Conservation (phyloP, 169 alveolate species). For the Babesia gibsoni region DNA sequence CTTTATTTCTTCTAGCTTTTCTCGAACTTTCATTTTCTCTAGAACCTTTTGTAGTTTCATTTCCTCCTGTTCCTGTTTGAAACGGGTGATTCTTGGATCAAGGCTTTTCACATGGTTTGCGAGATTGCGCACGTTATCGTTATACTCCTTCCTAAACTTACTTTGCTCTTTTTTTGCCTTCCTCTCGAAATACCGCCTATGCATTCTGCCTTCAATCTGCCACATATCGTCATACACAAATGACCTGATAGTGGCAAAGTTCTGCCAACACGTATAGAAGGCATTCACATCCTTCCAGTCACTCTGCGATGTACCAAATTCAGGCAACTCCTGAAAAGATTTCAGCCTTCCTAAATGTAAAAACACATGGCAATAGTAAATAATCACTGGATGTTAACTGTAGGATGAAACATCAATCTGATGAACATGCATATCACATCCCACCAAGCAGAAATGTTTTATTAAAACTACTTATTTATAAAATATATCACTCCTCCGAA, state of each 20-base stretch:
- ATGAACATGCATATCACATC: too few relatives aligned
- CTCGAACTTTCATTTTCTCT: conserved; percentile 13
- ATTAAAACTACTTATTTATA: too few relatives aligned
- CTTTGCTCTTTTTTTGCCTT: conserved; percentile 28
- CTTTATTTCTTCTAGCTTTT: conserved; percentile 30
- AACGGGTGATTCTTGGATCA: conserved; percentile 37
- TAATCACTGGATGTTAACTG: too few relatives aligned
- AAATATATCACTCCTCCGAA: too few relatives aligned
- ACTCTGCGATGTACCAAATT: conserved; percentile 36
- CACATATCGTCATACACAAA: conserved; percentile 15
- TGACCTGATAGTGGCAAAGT: conserved; percentile 14
- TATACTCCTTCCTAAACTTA: conserved; percentile 33
- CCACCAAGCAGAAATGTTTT: too few relatives aligned
- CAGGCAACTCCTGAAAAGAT: conserved; percentile 13
- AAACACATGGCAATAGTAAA: background rate
- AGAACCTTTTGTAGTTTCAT: conserved; percentile 4
- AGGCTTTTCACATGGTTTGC: conserved; percentile 15
- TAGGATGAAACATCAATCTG: too few relatives aligned
- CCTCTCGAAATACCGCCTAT: conserved; percentile 17
- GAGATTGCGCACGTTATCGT: conserved; percentile 29
- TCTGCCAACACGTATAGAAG: conserved; percentile 22
- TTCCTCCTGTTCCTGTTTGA: conserved; percentile 23
- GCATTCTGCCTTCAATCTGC: conserved; percentile 21
- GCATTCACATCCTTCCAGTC: conserved; percentile 3
- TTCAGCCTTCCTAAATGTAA: too few relatives aligned